Conservation (phyloP, 2,329 filamentous ascomycete genomes). For the Xylariaceae sp. region DNA sequence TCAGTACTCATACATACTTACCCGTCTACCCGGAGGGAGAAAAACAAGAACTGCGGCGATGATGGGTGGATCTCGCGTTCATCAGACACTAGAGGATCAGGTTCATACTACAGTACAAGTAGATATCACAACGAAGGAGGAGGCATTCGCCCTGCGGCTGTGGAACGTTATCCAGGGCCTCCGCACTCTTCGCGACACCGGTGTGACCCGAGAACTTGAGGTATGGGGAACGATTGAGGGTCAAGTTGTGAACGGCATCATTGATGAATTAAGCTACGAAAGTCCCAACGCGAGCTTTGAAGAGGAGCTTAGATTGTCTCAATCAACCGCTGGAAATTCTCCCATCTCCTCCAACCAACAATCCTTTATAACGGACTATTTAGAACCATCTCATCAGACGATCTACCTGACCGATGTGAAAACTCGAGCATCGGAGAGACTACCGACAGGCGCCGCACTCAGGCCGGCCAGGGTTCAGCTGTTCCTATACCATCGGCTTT, state of each 20-base stretch:
- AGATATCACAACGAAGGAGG: conserved; percentile 73
- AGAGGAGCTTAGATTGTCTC: conserved; percentile 51
- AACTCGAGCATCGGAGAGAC: conserved; percentile 67
- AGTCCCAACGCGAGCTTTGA: conserved; percentile 76
- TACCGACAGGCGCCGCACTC: conserved; percentile 67
- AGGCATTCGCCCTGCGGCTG: conserved; percentile 77
- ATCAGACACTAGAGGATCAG: conserved; percentile 82
- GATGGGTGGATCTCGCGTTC: conserved; percentile 78
- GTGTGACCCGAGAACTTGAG: conserved; percentile 75
- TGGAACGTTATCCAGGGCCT: conserved; percentile 93
- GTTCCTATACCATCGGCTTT: conserved; percentile 83
- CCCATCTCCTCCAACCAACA: conserved; percentile 34
- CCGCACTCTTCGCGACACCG: conserved; percentile 69
- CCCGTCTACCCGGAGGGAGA: conserved; percentile 68
- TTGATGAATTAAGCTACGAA: conserved; percentile 80
- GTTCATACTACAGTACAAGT: conserved; percentile 78
- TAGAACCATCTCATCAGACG: conserved; percentile 38
- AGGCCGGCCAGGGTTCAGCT: conserved; percentile 83
- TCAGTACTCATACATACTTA: conserved; percentile 88
- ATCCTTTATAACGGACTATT: conserved; percentile 45
- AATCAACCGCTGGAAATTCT: conserved; percentile 36
- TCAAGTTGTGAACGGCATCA: conserved; percentile 83
- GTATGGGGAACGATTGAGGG: conserved; percentile 86
- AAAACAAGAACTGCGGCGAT: conserved; percentile 80
- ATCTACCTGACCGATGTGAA: conserved; percentile 89